Evolutionary conservation across 2,329 filamentous ascomycete species (phyloP), one percentile per base, ranked within the genome.

Genomic region (Aspergillus fischeri): DNA sequence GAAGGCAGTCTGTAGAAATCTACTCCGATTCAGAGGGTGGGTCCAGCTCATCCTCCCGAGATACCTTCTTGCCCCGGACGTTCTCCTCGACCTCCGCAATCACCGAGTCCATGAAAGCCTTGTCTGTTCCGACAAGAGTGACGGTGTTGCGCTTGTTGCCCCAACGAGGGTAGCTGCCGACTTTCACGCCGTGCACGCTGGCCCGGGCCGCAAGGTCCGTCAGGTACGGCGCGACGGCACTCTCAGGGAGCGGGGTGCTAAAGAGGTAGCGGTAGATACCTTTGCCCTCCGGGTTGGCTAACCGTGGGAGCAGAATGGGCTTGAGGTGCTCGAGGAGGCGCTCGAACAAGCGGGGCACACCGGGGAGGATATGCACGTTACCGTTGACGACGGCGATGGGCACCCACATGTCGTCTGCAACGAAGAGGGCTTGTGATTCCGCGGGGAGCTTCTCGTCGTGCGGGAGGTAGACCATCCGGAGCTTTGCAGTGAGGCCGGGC

Each of bases 151-250:
- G 82, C 67, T 86, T 85, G 80, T 91, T 93, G 4, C 89, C 91
- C 92, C 92, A 97, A 55, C 91, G 81, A 38, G 94, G 94, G 75
- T 99, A 97, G 74, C 91, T 96, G 49, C 94, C 94, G 17, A 97
- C 91, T 77, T 97, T 97, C 67, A 97, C 83, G 3, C 91, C 92
- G 67, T 83, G 86, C 0, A 85, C 78, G 71, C 86, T 88, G 24
- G 92, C 89, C 72, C 85, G 85, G 28, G 79, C 82, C 4, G 92
- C 90, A 60, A 97, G 78, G 63, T 90, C 83, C 1, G 91, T 93
- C 67, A 99, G 79, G 71, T 90, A 97, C 20, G 81, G 84, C 11
- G 94, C 93, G 32, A 97, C 86, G 20, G 83, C 83, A 73, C 92
- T 97, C 80, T 99, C 94, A 0, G 89, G 80, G 75, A 96, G 73